Evolutionary conservation across 169 alveolate genomes (phyloP).

Genomic region (Eimeria falciformis): DNA sequence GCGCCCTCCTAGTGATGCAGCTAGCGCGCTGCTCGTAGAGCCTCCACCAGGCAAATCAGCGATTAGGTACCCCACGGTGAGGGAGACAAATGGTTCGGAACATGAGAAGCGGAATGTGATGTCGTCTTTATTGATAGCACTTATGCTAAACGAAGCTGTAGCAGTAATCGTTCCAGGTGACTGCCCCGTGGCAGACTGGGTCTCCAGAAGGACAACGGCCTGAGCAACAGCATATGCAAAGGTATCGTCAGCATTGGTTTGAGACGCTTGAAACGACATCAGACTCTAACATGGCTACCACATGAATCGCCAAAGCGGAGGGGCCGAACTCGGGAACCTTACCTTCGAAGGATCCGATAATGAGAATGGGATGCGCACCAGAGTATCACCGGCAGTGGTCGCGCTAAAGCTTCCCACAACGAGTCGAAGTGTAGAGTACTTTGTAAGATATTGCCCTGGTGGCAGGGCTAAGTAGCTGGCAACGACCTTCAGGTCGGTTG

Average conservation of each 20-base stretch:
- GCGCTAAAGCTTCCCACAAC: conserved; percentile 9
- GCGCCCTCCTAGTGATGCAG: conserved; percentile 62
- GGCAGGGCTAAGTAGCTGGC: conserved; percentile 67
- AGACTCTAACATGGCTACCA: no score
- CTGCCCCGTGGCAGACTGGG: conserved; percentile 32
- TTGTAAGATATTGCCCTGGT: conserved; percentile 46
- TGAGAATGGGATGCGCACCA: conserved; percentile 13
- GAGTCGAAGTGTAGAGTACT: background rate
- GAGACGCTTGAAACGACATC: no score
- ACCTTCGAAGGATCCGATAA: conserved; percentile 18
- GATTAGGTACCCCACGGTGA: conserved; percentile 51
- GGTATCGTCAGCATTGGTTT: no score
- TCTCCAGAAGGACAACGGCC: conserved; percentile 56
- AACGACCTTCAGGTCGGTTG: conserved; percentile 43
- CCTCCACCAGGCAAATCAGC: conserved; percentile 14
- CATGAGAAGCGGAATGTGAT: conserved; percentile 12
- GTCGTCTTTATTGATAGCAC: background rate
- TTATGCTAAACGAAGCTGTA: background rate
- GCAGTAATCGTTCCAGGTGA: conserved; percentile 30
- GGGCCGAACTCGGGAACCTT: no score
- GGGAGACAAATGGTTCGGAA: conserved; percentile 12
- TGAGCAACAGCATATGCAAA: background rate
- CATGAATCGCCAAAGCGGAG: no score
- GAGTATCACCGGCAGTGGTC: background rate
- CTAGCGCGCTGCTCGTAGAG: conserved; percentile 45